Percentiles rank a stretch among this genome's conserved stretches.
Conservation (phyloP, 129 eudicot genomes). For the Rutidosis leptorrhynchoides region DNA sequence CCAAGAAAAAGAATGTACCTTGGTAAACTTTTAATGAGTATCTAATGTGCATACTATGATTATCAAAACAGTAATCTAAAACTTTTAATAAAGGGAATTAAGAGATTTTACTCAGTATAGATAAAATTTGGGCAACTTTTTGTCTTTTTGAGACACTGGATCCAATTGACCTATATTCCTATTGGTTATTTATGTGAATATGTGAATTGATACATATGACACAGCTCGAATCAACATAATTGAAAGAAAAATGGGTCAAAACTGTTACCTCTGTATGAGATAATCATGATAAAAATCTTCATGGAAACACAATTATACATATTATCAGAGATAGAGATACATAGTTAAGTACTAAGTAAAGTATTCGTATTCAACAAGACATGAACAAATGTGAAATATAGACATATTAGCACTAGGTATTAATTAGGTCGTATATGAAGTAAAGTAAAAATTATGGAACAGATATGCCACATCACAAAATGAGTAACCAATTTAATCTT, state of each 20-base stretch:
- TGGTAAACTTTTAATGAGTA: not conserved
- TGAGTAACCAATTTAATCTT: not conserved
- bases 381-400: not conserved
- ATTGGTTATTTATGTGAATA: not conserved
- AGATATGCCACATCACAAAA: not conserved
- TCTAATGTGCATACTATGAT: not conserved
- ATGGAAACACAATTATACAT: not conserved
- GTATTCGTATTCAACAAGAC: not conserved
- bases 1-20: not conserved
- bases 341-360: not conserved
- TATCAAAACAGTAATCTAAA: not conserved
- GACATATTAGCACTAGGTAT: not conserved
- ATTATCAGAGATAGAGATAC: not conserved
- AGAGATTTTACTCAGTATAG: not conserved
- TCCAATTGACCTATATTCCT: not conserved
- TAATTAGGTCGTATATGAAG: not conserved
- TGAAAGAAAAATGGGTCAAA: not conserved
- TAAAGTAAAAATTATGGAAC: not conserved
- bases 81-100: not conserved
- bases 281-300: not conserved
- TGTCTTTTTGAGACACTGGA: not conserved
- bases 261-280: not conserved
- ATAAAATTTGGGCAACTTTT: not conserved
- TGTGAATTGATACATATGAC: not conserved
- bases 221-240: not conserved